Percentiles rank a stretch among this genome's conserved stretches.
Evolutionary conservation across 768 basidiomycete genomes (phyloP).

Genomic region (Plicaturopsis crispa): DNA sequence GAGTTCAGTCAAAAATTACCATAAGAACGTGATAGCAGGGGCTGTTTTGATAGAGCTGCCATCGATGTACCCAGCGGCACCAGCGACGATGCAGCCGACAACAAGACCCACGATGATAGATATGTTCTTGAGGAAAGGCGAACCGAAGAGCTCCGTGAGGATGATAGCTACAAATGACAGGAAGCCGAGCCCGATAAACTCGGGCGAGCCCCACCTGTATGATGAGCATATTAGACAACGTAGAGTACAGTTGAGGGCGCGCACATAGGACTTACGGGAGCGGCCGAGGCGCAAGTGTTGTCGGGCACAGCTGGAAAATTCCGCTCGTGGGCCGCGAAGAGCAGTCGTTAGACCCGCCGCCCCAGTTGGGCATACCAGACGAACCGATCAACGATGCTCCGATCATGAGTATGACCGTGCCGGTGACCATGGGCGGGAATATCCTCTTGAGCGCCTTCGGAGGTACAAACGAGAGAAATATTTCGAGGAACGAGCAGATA

Average conservation of each 20-base stretch:
- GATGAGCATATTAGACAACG: not conserved
- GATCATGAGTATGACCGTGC: conserved; percentile 76
- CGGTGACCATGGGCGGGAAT: conserved; percentile 80
- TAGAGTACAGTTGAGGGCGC: not conserved
- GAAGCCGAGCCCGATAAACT: conserved; percentile 86
- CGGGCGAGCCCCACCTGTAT: conserved; percentile 66
- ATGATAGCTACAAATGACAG: conserved; percentile 72
- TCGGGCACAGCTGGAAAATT: conserved; percentile 67
- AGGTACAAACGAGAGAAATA: conserved; percentile 71
- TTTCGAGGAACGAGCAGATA: conserved; percentile 74
- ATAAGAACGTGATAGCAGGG: conserved; percentile 77
- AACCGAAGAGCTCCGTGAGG: conserved; percentile 75
- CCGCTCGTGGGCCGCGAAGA: conserved; percentile 50
- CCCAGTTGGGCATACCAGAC: conserved; percentile 78
- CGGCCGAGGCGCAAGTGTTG: conserved; percentile 60
- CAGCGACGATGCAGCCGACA: conserved; percentile 77
- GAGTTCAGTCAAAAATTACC: conserved; percentile 27
- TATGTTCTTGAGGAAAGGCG: conserved; percentile 78
- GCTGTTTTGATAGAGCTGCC: conserved; percentile 54
- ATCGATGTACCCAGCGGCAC: conserved; percentile 73
- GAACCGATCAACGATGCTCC: conserved; percentile 70
- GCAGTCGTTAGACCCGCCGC: conserved; percentile 75
- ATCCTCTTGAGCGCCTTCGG: conserved; percentile 51
- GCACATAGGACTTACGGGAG: conserved; percentile 36
- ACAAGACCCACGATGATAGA: conserved; percentile 69